Base-by-base conservation (phyloP, 495 filamentous ascomycete species). In the Tuber borchii region DNA sequence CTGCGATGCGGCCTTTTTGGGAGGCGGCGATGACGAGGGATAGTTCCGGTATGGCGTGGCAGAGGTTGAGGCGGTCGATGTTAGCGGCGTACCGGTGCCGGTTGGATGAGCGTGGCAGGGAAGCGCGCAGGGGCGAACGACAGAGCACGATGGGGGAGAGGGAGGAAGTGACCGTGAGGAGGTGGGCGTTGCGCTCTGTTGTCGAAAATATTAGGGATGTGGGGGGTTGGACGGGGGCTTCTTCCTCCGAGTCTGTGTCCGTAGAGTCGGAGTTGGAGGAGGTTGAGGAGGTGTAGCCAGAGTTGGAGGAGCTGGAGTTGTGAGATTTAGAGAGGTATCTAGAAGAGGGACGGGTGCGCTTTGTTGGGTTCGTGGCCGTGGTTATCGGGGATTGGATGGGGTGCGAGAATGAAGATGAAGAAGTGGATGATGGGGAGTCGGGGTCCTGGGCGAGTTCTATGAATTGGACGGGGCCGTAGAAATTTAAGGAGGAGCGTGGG, bases 51-150 rank as follows among this genome's bases (percentile, higher is more conserved):
- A 97, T 88, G 73, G 92, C 88, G 39, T 89, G 84, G 9, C 91
- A 84, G 89, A 95, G 91, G 84, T 91, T 93, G 40, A 97, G 85
- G 7, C 95, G 91, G 80, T 94, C 88, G 74, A 87, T 87, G 31
- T 82, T 77, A 46, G 74, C 68, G 48, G 86, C 84, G 37, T 84
- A 82, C n/a, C 84, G 81, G 20, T 87, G 82, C 22, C 74, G 84
- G 17, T 81, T 83, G n/a, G 80, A 81, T 69, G 43, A 81, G 34
- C 85, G 79, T 17, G 76, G 78, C 75, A 87, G 86, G 48, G 22
- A 56, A 14, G 48, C 20, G 65, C 83, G 84, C 34, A 91, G 86
- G 34, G 86, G 86, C 2, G 83, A 77, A 71, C 84, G 84, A 76
- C 85, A 86, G 40, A 90, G 78, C 4, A 88, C 84, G 42, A 81